Conservation (phyloP, 2,329 filamentous ascomycete species). For the Hypoxylon sp. region DNA sequence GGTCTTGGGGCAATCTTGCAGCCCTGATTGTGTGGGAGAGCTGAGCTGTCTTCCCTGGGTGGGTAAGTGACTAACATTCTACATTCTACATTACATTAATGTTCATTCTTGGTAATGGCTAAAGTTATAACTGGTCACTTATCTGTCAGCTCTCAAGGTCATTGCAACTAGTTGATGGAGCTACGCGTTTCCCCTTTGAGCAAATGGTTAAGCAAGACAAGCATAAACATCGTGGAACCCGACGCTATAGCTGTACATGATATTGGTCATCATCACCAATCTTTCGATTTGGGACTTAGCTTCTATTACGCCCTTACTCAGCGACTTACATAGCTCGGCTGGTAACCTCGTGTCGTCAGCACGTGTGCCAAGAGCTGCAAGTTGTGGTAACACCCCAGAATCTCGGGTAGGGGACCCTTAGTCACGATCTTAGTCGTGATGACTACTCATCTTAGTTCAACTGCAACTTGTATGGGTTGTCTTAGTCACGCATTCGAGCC, state of each 20-base stretch:
- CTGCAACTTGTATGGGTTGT: background rate
- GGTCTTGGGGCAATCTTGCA: background rate
- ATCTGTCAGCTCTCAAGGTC: background rate
- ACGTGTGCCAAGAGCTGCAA: conserved; percentile 9
- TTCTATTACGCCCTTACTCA: conserved; percentile 12
- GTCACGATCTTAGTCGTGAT: conserved; percentile 27
- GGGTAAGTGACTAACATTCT: background rate
- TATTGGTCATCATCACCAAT: conserved; percentile 23
- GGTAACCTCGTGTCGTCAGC: background rate
- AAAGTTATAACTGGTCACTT: background rate
- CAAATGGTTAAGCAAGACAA: conserved; percentile 4
- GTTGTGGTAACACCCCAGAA: conserved; percentile 3
- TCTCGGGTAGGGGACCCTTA: conserved; percentile 8
- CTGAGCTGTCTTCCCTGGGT: background rate
- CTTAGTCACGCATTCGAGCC: conserved; percentile 1
- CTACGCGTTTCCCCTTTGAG: background rate
- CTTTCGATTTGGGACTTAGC: background rate
- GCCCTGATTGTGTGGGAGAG: too few relatives aligned
- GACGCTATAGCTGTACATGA: background rate
- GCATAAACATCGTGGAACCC: conserved; percentile 1
- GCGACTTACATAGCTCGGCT: conserved; percentile 19
- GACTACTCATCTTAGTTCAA: conserved; percentile 14
- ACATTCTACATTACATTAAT: too few relatives aligned
- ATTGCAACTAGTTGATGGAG: background rate
- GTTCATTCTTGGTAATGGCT: background rate